These are phyloP conservation scores for Cryptococcus deneoformans DNA, from an alignment of 1,284 basidiomycete species.

Conservation along the genomic window DNA sequence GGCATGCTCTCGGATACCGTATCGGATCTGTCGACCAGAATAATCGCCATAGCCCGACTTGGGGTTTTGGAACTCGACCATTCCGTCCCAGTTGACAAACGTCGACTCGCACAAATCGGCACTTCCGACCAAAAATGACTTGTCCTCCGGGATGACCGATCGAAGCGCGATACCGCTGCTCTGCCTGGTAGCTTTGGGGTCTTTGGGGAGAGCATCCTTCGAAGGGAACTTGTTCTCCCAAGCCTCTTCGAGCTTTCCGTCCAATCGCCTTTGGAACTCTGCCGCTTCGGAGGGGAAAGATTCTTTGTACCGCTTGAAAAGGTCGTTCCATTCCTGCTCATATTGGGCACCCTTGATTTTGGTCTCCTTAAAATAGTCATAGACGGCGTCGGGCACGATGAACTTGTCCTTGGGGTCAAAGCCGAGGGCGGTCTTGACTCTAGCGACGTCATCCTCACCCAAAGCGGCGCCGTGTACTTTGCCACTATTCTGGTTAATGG, in stretches of 20 bases:
- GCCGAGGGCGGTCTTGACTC: conserved; percentile 39
- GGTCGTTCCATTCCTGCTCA: conserved; percentile 37
- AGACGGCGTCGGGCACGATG: conserved; percentile 27
- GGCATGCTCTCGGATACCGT: conserved; percentile 43
- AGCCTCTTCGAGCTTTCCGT: conserved; percentile 26
- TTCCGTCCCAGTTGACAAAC: conserved; percentile 38
- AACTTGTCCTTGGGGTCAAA: conserved; percentile 38
- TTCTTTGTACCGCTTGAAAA: conserved; percentile 25
- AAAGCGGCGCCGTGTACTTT: conserved; percentile 19
- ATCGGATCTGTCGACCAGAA: conserved; percentile 41
- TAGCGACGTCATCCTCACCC: conserved; percentile 38
- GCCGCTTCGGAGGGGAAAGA: conserved; percentile 28
- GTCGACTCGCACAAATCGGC: conserved; percentile 45
- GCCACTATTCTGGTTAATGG: neutral
- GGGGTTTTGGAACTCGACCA: conserved; percentile 43
- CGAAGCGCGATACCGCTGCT: conserved; percentile 35
- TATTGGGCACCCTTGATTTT: conserved; percentile 23
- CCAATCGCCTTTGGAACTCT: conserved; percentile 30
- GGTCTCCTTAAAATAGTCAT: conserved; percentile 38
- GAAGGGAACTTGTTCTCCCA: conserved; percentile 31
- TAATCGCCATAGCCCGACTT: conserved; percentile 38
- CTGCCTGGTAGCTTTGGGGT: conserved; percentile 35
- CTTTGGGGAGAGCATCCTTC: conserved; percentile 16
- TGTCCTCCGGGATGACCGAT: conserved; percentile 9
- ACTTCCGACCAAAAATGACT: conserved; percentile 30